phyloP scores from a whole-genome alignment of 148 eudicot genomes.

The Nyssa sinensis region DNA sequence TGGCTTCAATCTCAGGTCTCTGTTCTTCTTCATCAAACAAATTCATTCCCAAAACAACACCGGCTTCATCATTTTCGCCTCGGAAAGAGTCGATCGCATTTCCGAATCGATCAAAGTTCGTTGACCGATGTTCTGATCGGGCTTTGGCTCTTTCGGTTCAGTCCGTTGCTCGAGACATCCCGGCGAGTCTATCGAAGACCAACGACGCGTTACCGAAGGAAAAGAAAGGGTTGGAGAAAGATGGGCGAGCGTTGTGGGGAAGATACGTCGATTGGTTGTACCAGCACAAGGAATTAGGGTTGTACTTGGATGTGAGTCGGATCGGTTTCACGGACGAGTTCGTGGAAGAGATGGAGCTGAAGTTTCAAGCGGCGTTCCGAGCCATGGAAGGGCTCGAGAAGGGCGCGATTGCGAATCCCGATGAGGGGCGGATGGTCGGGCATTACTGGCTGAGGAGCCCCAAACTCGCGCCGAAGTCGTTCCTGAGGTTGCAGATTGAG shows the following conservation, averaged over 20 bases:
- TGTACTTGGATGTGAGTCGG: constrained; percentile 86
- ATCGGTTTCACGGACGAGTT: constrained; percentile 75
- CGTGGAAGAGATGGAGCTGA: constrained; percentile 68
- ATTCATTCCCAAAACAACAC: constrained; percentile 22
- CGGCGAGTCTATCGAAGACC: constrained; percentile 21
- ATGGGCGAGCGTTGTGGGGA: constrained; percentile 61
- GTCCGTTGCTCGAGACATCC: constrained; percentile 46
- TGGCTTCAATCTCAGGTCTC: constrained; percentile 59
- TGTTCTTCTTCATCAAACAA: constrained; percentile 41
- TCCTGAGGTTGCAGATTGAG: constrained; percentile 71
- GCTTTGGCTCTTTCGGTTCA: constrained; percentile 11
- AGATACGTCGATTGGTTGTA: constrained; percentile 87
- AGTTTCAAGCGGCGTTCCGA: constrained; percentile 51
- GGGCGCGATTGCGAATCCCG: constrained; percentile 91
- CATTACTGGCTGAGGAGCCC: constrained; percentile 91
- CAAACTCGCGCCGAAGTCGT: constrained; percentile 59
- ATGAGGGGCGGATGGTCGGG: constrained; percentile 95
- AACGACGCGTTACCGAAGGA: constrained; percentile 16
- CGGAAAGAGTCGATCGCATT: constrained; percentile 20
- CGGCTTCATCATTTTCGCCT: constrained; percentile 4
- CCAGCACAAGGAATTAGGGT: constrained; percentile 91
- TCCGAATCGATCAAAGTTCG: constrained; percentile 16
- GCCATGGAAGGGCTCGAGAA: constrained; percentile 77
- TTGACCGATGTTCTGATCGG: neutral
- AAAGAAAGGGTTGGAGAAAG: constrained; percentile 46